Conservation (phyloP, 164 flowering plant genomes). For the Nelumbo lutea region DNA sequence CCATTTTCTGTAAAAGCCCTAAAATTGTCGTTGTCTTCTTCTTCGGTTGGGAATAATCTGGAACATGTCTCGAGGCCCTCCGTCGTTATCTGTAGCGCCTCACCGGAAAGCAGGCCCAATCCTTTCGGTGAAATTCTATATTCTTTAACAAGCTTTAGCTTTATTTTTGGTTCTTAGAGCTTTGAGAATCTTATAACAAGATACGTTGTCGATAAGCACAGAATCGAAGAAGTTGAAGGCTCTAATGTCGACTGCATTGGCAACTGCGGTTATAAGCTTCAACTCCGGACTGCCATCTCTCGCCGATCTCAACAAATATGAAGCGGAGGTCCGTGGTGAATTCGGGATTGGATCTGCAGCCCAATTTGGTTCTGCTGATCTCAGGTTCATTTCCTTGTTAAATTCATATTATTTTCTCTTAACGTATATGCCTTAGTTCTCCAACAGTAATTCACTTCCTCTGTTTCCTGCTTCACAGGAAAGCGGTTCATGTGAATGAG, state of each 20-base stretch:
- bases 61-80: slow-evolving; percentile 4
- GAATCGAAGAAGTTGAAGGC: slow-evolving; percentile 49
- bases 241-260: slow-evolving; percentile 62
- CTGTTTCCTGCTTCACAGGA: slow-evolving; percentile 45
- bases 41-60: slow-evolving; percentile 1
- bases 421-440: not conserved
- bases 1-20: slow-evolving; percentile 17
- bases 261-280: slow-evolving; percentile 52
- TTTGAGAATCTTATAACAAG: slow-evolving; percentile 6
- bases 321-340: slow-evolving; percentile 82
- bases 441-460: not conserved
- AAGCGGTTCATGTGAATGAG: slow-evolving; percentile 80
- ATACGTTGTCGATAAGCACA: not conserved
- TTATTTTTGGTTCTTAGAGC: not conserved
- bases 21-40: slow-evolving; percentile 5
- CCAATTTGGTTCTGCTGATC: slow-evolving; percentile 90
- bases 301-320: slow-evolving; percentile 53
- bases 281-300: slow-evolving; percentile 48
- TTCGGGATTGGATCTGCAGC: slow-evolving; percentile 98
- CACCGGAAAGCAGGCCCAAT: not conserved
- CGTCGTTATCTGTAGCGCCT: slow-evolving; percentile 6
- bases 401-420: not conserved
- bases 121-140: slow-evolving; percentile 11
- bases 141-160: not conserved
- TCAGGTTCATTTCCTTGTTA: slow-evolving; percentile 35